Conservation (phyloP, 192 early-diverging fungal genomes). For the Coemansia sp. region DNA sequence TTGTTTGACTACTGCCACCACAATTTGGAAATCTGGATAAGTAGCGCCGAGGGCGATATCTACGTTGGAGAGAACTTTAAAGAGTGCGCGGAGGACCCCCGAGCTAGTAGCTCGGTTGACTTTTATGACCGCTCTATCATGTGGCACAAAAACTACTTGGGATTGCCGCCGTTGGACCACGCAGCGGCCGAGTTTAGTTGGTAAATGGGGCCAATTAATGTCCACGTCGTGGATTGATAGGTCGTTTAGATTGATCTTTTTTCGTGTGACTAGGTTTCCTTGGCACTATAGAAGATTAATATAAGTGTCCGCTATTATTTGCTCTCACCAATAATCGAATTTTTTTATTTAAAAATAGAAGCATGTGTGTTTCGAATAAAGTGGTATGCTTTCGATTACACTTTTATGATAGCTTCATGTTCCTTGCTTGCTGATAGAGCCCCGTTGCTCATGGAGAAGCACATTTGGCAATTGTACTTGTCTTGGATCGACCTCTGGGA, state of each 20-base stretch:
- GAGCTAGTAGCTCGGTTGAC: conserved; percentile 39
- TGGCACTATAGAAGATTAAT: background rate
- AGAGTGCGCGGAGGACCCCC: conserved; percentile 43
- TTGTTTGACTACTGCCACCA: conserved; percentile 58
- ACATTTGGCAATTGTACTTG: background rate
- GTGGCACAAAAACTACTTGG: conserved; percentile 56
- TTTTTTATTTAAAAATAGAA: background rate
- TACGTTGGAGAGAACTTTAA: conserved; percentile 40
- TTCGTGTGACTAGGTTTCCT: background rate
- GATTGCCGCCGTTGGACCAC: conserved; percentile 49
- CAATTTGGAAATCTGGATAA: conserved; percentile 44
- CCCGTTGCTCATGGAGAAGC: background rate
- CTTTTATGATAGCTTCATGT: background rate
- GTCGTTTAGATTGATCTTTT: background rate
- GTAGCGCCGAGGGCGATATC: conserved; percentile 35
- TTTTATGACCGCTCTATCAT: conserved; percentile 42
- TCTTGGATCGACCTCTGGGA: no score
- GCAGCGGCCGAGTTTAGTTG: conserved; percentile 49
- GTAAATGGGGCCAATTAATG: conserved; percentile 1
- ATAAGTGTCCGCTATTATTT: background rate
- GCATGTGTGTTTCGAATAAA: background rate
- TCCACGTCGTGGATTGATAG: background rate
- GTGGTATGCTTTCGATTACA: background rate
- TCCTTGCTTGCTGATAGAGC: background rate
- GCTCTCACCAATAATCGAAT: background rate